Base-by-base conservation (phyloP, 495 filamentous ascomycete genomes). In the Parachaetomium inaequale region DNA sequence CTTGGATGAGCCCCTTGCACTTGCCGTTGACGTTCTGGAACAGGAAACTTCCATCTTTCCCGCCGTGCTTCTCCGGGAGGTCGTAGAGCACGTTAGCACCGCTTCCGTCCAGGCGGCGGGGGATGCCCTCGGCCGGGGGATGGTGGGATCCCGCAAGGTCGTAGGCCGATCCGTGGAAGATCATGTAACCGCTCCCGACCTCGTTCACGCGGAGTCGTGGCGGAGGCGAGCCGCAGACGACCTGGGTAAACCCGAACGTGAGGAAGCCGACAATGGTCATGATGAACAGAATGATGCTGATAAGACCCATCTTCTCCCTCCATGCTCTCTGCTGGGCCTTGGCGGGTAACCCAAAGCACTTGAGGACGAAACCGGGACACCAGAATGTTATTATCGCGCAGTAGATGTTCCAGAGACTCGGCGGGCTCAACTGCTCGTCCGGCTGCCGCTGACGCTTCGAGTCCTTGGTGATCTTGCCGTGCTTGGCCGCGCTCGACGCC, bases 21-120 rank as follows among this genome's bases (percentile, higher is more conserved):
- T 89, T 90, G 19, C 94, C 95, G 67, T 99, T 99, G 71, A 99
- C 95, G 67, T 97, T 94, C 72, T 99, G 95, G 76, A 99, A 99
- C 68, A 98, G 78, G 74, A 99, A 99, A 69, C 92, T 97, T 50
- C 89, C 92, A 73, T 99, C 95, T 68, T 88, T 80, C 0, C 93
- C 95, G 49, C 87, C 91, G 72, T 93, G 85, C 70, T 88, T 88
- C 58, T 84, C 78, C 0, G 87, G 86, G 5, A 96, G 75, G 72
- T 97, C 92, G 64, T 86, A 99, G 3, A 99, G 76, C 23, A 99
- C 85, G 69, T 98, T 96, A 0, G 82, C 68, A n/a, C 64, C 72
- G 1, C 57, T 65, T n/a, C 74, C 73, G 47, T 77, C 71, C 26
- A 75, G 65, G 32, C 73, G 75, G 0, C 68, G 66, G 1, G 87